These are phyloP conservation scores for Myrmaecium sp. DNA, from an alignment of 2,329 filamentous ascomycete species.

Conservation along the genomic window DNA sequence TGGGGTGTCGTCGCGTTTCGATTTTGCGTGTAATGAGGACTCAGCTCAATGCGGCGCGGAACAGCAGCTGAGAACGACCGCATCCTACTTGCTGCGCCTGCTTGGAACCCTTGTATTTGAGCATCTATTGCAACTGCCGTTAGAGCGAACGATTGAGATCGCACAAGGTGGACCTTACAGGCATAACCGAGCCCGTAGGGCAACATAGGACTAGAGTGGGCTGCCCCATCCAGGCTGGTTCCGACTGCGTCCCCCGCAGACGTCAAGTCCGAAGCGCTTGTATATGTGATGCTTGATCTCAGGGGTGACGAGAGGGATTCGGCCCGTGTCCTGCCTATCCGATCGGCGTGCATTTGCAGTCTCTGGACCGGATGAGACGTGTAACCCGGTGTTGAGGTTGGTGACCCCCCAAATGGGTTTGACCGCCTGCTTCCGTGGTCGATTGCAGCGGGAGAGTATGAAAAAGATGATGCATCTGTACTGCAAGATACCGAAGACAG, in stretches of 20 bases:
- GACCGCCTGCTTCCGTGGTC: constrained; percentile 20
- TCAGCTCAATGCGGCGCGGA: constrained; percentile 23
- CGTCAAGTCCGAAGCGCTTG: constrained; percentile 7
- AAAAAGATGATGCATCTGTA: constrained; percentile 24
- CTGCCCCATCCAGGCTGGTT: constrained; percentile 1
- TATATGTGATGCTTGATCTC: constrained; percentile 30
- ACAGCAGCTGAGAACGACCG: constrained; percentile 22
- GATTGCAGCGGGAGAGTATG: constrained; percentile 18
- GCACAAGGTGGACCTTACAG: constrained; percentile 9
- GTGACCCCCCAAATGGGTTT: constrained; percentile 18
- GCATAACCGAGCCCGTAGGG: constrained; percentile 23
- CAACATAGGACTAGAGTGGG: constrained; percentile 14
- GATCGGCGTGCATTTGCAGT: constrained; percentile 25
- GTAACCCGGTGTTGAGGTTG: constrained; percentile 1
- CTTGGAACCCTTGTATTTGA: constrained; percentile 23
- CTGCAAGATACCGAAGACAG: constrained; percentile 26
- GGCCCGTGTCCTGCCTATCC: constrained; percentile 22
- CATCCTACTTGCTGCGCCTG: constrained; percentile 19
- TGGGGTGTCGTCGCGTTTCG: constrained; percentile 20
- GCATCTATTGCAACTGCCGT: constrained; percentile 14
- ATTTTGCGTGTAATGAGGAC: constrained; percentile 20
- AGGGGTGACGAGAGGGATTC: constrained; percentile 28
- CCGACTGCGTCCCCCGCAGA: constrained; percentile 1
- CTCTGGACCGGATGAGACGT: constrained; percentile 24
- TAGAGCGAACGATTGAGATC: background rate